These are phyloP conservation scores for Persicaria tinctoria DNA, from an alignment of 148 eudicot genomes.

Conservation along the genomic window DNA sequence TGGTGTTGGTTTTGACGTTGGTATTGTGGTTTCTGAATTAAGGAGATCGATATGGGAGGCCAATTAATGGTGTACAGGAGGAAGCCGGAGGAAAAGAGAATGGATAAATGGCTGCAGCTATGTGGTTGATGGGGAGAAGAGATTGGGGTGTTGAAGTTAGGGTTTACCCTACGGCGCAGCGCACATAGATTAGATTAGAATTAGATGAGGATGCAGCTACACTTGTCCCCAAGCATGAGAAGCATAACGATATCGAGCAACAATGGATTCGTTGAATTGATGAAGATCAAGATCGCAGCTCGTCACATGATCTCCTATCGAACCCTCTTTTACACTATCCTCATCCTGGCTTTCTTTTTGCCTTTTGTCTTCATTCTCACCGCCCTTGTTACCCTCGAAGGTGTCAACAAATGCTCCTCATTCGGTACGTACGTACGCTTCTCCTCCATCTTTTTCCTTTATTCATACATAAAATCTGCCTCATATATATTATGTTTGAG, in stretches of 20 bases:
- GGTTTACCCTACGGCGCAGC: too few relatives aligned
- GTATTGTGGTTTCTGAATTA: too few relatives aligned
- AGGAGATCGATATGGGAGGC: too few relatives aligned
- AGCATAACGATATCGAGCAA: conserved; percentile 81
- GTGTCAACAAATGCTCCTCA: conserved; percentile 95
- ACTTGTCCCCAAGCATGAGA: conserved; percentile 95
- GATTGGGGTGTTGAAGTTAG: too few relatives aligned
- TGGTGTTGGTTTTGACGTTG: too few relatives aligned
- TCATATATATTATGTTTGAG: background rate
- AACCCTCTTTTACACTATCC: conserved; percentile 75
- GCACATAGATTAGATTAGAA: conserved; percentile 24
- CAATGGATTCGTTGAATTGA: conserved; percentile 65
- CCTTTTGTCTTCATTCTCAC: conserved; percentile 92
- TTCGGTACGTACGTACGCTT: conserved; percentile 50
- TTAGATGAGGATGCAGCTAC: conserved; percentile 83
- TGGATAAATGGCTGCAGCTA: too few relatives aligned
- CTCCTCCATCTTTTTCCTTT: conserved; percentile 3
- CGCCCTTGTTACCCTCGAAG: conserved; percentile 96
- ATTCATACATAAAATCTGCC: background rate
- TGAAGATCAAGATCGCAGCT: conserved; percentile 98
- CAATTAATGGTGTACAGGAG: too few relatives aligned
- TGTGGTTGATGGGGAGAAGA: too few relatives aligned
- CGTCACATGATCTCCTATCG: conserved; percentile 70
- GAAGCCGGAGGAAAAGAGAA: too few relatives aligned
- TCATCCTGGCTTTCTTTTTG: conserved; percentile 74